These are phyloP conservation scores for Leishmania tropica DNA, from an alignment of 208 protist species.

Conservation along the genomic window DNA sequence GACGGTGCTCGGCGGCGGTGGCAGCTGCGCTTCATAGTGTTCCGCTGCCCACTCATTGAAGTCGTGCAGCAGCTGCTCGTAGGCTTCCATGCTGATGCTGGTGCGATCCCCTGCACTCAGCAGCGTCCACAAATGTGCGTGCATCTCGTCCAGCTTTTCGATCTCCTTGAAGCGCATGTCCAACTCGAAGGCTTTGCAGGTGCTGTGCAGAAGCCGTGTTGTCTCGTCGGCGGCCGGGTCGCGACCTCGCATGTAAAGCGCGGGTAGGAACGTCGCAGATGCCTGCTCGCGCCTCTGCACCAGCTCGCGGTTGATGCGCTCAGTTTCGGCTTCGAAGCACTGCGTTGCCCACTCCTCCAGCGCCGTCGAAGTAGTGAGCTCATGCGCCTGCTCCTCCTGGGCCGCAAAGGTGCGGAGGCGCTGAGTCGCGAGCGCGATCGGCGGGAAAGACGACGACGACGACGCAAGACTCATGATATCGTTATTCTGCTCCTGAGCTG, in stretches of 20 bases:
- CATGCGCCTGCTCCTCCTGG: constrained; percentile 1
- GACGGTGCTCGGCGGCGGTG: constrained; percentile 12
- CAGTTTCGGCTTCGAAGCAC: constrained; percentile 34
- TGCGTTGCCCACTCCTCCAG: constrained; percentile 23
- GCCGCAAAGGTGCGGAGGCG: constrained; percentile 12
- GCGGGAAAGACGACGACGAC: neutral
- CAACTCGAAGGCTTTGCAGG: constrained; percentile 82
- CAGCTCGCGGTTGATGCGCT: constrained; percentile 52
- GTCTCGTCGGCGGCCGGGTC: constrained; percentile 65
- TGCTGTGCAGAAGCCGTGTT: constrained; percentile 41
- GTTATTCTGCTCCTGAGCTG: neutral
- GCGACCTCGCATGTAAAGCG: constrained; percentile 58
- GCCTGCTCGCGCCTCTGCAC: constrained; percentile 27
- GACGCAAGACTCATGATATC: neutral
- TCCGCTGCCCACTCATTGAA: constrained; percentile 44
- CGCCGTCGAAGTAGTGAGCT: constrained; percentile 21
- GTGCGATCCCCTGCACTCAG: constrained; percentile 51
- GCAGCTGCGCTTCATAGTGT: constrained; percentile 20
- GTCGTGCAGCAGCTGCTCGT: constrained; percentile 53
- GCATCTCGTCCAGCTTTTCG: constrained; percentile 77
- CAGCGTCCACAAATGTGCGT: constrained; percentile 71
- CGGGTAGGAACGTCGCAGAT: constrained; percentile 43
- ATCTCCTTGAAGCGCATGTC: constrained; percentile 81
- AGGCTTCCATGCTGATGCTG: constrained; percentile 59
- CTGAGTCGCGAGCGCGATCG: constrained; percentile 10